Conservation (phyloP, 768 basidiomycete genomes). For the Leucocoprinus sp. region DNA sequence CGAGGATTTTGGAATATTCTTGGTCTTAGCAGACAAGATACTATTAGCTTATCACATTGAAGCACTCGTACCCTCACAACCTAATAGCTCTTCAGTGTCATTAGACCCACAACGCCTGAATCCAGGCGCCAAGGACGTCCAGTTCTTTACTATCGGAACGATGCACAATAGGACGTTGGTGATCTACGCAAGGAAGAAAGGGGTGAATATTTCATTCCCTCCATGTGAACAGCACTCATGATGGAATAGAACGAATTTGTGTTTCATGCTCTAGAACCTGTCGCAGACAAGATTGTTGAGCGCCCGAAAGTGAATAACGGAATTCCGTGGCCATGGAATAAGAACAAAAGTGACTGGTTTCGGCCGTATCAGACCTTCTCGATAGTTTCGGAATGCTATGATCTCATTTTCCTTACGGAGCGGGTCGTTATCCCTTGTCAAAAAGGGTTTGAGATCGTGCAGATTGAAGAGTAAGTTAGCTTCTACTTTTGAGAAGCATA, state of each 20-base stretch:
- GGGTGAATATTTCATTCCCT: conserved; percentile 37
- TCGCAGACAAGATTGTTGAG: conserved; percentile 79
- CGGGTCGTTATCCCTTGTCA: conserved; percentile 88
- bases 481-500: conserved; percentile 1
- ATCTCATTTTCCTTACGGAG: conserved; percentile 84
- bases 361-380: conserved; percentile 83
- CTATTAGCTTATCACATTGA: conserved; percentile 95
- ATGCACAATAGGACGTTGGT: conserved; percentile 81
- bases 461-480: conserved; percentile 70
- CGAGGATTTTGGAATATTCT: conserved; percentile 93
- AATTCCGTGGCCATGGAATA: conserved; percentile 45
- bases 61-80: conserved; percentile 85
- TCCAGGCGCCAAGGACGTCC: conserved; percentile 79
- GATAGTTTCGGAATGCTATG: conserved; percentile 77
- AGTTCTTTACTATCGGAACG: conserved; percentile 91
- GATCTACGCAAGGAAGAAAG: conserved; percentile 74
- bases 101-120: conserved; percentile 88
- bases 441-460: conserved; percentile 97
- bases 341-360: conserved; percentile 84
- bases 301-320: conserved; percentile 55
- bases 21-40: conserved; percentile 91
- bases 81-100: conserved; percentile 53
- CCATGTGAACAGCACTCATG: conserved; percentile 6
- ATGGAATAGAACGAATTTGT: conserved; percentile 60
- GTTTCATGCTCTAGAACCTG: conserved; percentile 91